Conservation (phyloP, 192 early-diverging fungal species). For the Podila epigama region DNA sequence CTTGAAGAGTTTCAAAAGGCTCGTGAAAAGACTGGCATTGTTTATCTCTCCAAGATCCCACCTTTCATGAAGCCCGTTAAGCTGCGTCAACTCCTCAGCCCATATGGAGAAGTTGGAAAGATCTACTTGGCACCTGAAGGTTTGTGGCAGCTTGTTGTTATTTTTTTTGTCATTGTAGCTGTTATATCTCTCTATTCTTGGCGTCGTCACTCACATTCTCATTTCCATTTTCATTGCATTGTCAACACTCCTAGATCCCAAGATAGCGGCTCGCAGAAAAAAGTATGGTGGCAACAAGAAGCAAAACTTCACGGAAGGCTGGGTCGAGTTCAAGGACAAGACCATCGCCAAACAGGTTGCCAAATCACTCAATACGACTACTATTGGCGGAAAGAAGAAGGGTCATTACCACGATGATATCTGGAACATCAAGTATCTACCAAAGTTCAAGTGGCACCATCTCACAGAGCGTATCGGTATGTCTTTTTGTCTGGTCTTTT, state of each 20-base stretch:
- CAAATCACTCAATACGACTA: slow-evolving; percentile 77
- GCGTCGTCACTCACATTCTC: no score
- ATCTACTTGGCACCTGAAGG: slow-evolving; percentile 91
- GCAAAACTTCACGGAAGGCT: slow-evolving; percentile 91
- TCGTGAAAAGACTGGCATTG: slow-evolving; percentile 81
- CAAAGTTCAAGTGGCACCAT: slow-evolving; percentile 97
- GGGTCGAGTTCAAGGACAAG: slow-evolving; percentile 98
- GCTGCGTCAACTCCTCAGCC: slow-evolving; percentile 75
- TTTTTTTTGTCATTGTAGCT: background rate
- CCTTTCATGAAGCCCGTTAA: slow-evolving; percentile 92
- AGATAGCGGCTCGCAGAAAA: slow-evolving; percentile 77
- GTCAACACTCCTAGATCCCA: slow-evolving; percentile 54
- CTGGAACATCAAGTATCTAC: slow-evolving; percentile 97
- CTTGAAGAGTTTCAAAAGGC: slow-evolving; percentile 71
- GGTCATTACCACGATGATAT: slow-evolving; percentile 90
- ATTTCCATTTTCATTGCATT: background rate
- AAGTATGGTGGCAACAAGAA: slow-evolving; percentile 89
- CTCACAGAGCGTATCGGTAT: slow-evolving; percentile 91
- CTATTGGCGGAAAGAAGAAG: slow-evolving; percentile 87
- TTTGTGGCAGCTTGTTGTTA: slow-evolving; percentile 6
- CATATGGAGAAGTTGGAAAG: slow-evolving; percentile 81
- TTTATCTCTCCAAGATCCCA: slow-evolving; percentile 91
- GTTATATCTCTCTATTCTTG: background rate
- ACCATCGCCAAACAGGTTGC: slow-evolving; percentile 84
- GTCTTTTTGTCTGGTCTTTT: background rate